Evolutionary conservation across 768 basidiomycete species (phyloP), one percentile per base, ranked within the genome.

Genomic region (Psilocybe cyanescens): DNA sequence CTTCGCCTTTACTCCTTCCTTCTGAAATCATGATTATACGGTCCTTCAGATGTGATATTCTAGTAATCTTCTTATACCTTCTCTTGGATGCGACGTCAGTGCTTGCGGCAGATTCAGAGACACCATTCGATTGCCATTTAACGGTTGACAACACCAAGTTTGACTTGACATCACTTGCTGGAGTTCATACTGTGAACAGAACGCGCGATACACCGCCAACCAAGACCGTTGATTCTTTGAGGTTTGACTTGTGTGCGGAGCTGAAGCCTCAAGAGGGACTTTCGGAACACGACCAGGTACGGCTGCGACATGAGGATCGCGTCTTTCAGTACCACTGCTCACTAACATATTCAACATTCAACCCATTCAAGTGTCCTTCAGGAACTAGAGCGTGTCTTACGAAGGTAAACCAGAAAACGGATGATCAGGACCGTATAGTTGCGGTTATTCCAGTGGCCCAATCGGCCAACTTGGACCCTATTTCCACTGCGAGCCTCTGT

Each of bases 311-410:
- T 57, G 55, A 16, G 45, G 29, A 39, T 44, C 19, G 19, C 28
- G 37, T 8, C 19, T 14, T 33, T 45, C 24, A 24, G 39, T 60
- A 58, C 45, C 29, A 59, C 31, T 30, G 60, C 35, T 46, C 51
- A 29, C 41, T 29, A 56, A 11, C 33, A 35, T 37, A 17, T 30
- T 54, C 45, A 28, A 60, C 62, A 41, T 37, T 5, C 30, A 17
- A 16, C 61, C 44, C 55, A 31, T 39, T 63, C 54, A 66, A 95
- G 92, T 95, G 92, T 75, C 72, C 82, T 17, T 57, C 71, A 19
- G 90, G 86, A 24, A 91, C 91, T 51, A 80, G 88, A 67, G 90
- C 86, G 52, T 96, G 94, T 74, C 76, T 94, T 31, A 89, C 85
- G 3, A 84, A 83, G 66, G 82, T 79, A 35, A 93, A 94, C 67